Evolutionary conservation across 257 asterid genomes (phyloP).

Genomic region (Prunella vulgaris): DNA sequence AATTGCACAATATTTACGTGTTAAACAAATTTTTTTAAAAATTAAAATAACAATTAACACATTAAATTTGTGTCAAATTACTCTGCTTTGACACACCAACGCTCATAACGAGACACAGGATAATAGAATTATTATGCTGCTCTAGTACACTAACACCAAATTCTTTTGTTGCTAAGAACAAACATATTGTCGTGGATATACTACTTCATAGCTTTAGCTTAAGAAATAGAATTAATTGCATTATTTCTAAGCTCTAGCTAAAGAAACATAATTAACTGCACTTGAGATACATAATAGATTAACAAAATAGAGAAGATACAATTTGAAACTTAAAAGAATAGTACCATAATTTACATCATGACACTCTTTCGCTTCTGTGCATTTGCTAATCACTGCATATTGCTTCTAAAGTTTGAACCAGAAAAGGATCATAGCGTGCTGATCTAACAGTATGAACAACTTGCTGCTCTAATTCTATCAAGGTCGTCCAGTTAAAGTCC

Average conservation of each 20-base stretch:
- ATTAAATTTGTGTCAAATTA: no score
- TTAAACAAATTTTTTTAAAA: no score
- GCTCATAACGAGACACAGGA: no score
- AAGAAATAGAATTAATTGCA: no score
- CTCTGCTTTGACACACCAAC: no score
- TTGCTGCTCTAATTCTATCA: slow-evolving; percentile 39
- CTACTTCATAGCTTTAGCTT: no score
- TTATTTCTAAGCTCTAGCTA: no score
- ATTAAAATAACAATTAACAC: no score
- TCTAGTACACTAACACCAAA: background rate
- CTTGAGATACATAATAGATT: background rate
- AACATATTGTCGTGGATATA: background rate
- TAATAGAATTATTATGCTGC: background rate
- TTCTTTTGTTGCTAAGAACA: background rate
- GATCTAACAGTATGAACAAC: slow-evolving; percentile 7
- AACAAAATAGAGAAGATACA: slow-evolving; percentile 19
- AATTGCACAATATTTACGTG: no score
- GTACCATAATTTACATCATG: slow-evolving; percentile 24
- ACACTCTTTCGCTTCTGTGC: slow-evolving; percentile 33
- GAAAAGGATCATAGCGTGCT: slow-evolving; percentile 21
- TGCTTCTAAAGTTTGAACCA: slow-evolving; percentile 11
- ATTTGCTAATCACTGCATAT: slow-evolving; percentile 13
- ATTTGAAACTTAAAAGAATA: slow-evolving; percentile 8
- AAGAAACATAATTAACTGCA: slow-evolving; percentile 10
- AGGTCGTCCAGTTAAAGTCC: slow-evolving; percentile 86